Evolutionary conservation across 1,139 yeast species (phyloP).

Genomic region (Blastobotrys apis): DNA sequence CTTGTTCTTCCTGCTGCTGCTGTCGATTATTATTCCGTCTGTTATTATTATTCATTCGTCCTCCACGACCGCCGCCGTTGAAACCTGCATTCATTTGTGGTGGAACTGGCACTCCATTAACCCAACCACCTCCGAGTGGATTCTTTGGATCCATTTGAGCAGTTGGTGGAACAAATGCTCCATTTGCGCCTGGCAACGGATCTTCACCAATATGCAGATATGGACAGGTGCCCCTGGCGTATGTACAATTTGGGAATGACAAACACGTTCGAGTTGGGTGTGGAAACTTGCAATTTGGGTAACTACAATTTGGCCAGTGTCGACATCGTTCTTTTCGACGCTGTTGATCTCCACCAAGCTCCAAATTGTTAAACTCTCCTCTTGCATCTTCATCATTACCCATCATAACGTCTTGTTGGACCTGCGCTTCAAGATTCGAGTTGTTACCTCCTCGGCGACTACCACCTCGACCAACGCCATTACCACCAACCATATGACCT

Average conservation of each 20-base stretch:
- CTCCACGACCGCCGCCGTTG: not conserved
- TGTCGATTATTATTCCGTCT: conserved; percentile 19
- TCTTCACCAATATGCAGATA: conserved; percentile 83
- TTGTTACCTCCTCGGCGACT: not conserved
- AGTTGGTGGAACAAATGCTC: conserved; percentile 11
- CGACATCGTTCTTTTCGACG: conserved; percentile 48
- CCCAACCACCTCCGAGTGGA: conserved; percentile 13
- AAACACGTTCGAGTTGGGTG: conserved; percentile 78
- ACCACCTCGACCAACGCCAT: conserved; percentile 10
- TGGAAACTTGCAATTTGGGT: conserved; percentile 61
- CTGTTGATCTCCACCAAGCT: conserved; percentile 12
- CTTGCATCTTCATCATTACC: conserved; percentile 11
- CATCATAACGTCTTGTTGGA: conserved; percentile 12
- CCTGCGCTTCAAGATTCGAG: conserved; percentile 6
- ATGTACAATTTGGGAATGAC: conserved; percentile 74
- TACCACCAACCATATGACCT: conserved; percentile 17
- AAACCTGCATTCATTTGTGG: conserved; percentile 6
- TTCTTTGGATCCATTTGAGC: conserved; percentile 6
- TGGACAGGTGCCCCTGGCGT: conserved; percentile 77
- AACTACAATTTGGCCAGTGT: conserved; percentile 70
- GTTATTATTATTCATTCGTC: conserved; percentile 38
- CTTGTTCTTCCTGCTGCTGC: conserved; percentile 5
- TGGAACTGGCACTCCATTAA: conserved; percentile 14
- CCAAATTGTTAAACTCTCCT: conserved; percentile 14
- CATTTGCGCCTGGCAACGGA: conserved; percentile 34